Evolutionary conservation across 2,329 filamentous ascomycete species (phyloP), one percentile per base, ranked within the genome.

Genomic region (Cercospora sp.): DNA sequence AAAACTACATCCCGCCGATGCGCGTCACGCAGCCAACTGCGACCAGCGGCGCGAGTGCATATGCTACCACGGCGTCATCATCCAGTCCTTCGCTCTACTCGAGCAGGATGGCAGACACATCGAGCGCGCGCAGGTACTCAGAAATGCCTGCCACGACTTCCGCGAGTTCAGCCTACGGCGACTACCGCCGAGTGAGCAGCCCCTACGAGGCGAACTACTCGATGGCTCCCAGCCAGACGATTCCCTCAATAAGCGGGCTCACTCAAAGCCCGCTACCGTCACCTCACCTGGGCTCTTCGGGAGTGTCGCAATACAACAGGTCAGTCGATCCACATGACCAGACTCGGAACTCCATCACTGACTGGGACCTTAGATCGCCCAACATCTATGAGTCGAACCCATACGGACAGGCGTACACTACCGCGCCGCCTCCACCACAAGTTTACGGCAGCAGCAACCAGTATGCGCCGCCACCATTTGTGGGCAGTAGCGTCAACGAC

Each of bases 241-340:
- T 78, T 20, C 73, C 76, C 30, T 75, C 73, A 3, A 77, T 77
- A 68, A 76, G 74, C 59, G 77, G 77, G 23, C 67, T 78, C n/a
- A 77, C 74, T 9, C 77, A 78, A 60, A 77, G 75, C 62, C 72
- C 76, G 13, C 67, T 75, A 7, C 75, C 76, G 26, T 77, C 76
- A 23, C 76, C 76, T n/a, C 72, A 74, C 57, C 53, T 76, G 57
- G 69, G 68, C 55, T 67, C 71, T 23, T 71, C 69, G 20, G 66
- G 72, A 58, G 72, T 75, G 70, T 65, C 73, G 33, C 73, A 73
- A 20, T 76, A 77, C 68, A 69, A 65, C 40, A 68, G 75, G 75
- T 77, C 33, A 48, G 74, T 71, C 53, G 26, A 51, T 33, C 60
- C 28, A 3, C 33, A 18, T 20, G 10, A 40, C 26, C 26, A 16